These are phyloP conservation scores for Umbilicaria muhlenbergii DNA, from an alignment of 495 filamentous ascomycete genomes.

Conservation along the genomic window DNA sequence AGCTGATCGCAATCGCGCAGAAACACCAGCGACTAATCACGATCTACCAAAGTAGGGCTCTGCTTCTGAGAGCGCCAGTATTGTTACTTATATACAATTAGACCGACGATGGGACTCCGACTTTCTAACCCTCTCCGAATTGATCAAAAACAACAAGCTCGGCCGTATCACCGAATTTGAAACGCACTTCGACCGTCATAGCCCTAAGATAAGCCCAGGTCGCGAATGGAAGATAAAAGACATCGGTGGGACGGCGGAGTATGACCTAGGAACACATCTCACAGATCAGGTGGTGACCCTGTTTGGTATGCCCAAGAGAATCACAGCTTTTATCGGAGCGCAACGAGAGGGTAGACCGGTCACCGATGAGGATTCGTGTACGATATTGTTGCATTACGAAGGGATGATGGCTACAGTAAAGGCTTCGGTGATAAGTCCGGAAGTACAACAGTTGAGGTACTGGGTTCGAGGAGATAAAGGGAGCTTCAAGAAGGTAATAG, in stretches of 20 bases:
- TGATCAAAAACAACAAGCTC: constrained; percentile 35
- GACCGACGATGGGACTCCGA: constrained; percentile 76
- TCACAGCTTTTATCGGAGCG: constrained; percentile 53
- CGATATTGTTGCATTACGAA: constrained; percentile 52
- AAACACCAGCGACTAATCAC: constrained; percentile 46
- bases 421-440: constrained; percentile 52
- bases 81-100: constrained; percentile 12
- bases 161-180: constrained; percentile 69
- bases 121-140: constrained; percentile 57
- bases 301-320: constrained; percentile 57
- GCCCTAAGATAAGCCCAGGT: constrained; percentile 33
- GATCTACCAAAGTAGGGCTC: constrained; percentile 62
- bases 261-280: constrained; percentile 74
- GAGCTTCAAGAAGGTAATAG: constrained; percentile 53
- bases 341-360: constrained; percentile 42
- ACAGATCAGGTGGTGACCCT: constrained; percentile 65
- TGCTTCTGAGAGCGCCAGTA: not conserved
- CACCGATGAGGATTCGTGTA: constrained; percentile 53
- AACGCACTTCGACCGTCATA: constrained; percentile 73
- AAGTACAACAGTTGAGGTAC: constrained; percentile 57
- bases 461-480: constrained; percentile 71
- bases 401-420: constrained; percentile 46
- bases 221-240: constrained; percentile 55
- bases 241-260: constrained; percentile 54
- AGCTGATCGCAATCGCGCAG: constrained; percentile 49